Conservation (phyloP, 148 eudicot genomes). For the Spergularia marina region DNA sequence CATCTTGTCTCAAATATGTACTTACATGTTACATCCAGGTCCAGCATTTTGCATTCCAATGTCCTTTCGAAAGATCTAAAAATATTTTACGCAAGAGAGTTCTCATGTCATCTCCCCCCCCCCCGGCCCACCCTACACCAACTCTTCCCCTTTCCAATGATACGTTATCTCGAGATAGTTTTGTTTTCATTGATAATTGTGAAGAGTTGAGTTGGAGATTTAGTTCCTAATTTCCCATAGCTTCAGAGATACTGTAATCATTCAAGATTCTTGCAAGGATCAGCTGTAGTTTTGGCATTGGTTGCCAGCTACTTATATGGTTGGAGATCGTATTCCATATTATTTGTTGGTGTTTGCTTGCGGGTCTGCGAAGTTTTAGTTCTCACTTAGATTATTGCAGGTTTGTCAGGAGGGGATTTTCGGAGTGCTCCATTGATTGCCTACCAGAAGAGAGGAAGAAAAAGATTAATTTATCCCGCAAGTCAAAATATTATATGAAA, state of each 20-base stretch:
- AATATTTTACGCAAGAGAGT: no score
- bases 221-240: neutral
- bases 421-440: slow-evolving; percentile 68
- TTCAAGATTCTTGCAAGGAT: neutral
- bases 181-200: no score
- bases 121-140: no score
- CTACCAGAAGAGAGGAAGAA: slow-evolving; percentile 76
- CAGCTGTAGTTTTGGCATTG: neutral
- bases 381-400: slow-evolving; percentile 36
- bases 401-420: slow-evolving; percentile 94
- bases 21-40: slow-evolving; percentile 2
- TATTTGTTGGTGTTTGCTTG: neutral
- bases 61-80: no score
- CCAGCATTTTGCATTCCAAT: neutral
- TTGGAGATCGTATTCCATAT: neutral
- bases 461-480: slow-evolving; percentile 70
- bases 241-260: neutral
- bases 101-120: no score
- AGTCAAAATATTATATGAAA: slow-evolving; percentile 90
- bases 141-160: no score
- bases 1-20: neutral
- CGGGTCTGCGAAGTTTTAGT: neutral
- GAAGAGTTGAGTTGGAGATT: no score
- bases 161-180: no score
- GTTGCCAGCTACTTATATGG: neutral